Evolutionary conservation across 805 yeast species (phyloP).

Genomic region (Geotrichum ghanense): DNA sequence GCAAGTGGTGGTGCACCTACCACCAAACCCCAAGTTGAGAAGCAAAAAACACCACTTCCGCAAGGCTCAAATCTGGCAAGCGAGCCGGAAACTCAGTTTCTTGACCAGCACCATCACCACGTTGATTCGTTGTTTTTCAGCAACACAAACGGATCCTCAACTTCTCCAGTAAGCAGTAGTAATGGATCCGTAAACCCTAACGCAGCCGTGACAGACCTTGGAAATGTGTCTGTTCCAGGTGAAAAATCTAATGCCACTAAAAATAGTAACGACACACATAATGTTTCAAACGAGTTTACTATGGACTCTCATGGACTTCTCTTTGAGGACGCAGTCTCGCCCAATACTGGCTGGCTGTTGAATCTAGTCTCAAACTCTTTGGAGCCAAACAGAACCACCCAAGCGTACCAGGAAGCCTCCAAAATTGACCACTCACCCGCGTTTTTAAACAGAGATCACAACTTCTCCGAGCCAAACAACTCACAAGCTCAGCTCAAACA

Average conservation of each 20-base stretch:
- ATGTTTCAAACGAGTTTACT: background rate
- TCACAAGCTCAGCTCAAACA: too few relatives aligned
- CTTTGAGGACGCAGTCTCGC: background rate
- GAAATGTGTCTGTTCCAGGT: background rate
- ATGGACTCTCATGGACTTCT: background rate
- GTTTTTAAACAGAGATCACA: background rate
- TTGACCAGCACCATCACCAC: background rate
- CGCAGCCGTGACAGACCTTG: too few relatives aligned
- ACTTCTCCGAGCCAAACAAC: background rate
- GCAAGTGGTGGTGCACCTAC: background rate
- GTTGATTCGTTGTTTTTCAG: background rate
- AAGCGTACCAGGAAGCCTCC: background rate
- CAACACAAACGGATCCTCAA: too few relatives aligned
- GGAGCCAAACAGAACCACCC: background rate
- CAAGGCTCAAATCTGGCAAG: background rate
- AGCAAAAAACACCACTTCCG: background rate
- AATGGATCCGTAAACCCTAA: too few relatives aligned
- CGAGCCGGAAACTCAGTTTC: background rate
- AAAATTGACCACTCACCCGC: background rate
- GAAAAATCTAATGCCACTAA: slow-evolving; percentile 1
- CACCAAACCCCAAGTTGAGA: background rate
- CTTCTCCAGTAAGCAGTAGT: too few relatives aligned
- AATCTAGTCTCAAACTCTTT: background rate
- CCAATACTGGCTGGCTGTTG: background rate
- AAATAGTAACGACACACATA: slow-evolving; percentile 1